phyloP scores from a whole-genome alignment of 345 rosid species.

The Schrenkiella parvula region DNA sequence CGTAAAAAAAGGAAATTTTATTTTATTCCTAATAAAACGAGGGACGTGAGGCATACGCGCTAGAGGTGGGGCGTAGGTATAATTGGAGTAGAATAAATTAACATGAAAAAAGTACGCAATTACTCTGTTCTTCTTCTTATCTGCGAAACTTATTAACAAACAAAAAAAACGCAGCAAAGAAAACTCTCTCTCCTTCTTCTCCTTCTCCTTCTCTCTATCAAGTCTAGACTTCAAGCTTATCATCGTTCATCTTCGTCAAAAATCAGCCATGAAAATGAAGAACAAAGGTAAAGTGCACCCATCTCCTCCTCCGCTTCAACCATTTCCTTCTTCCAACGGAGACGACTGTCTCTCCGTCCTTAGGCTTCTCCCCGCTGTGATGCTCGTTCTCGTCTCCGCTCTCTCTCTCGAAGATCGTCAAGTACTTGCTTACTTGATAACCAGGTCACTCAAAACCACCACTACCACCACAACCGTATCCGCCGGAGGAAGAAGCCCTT shows the following conservation, averaged over 20 bases:
- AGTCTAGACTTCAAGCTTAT: background rate
- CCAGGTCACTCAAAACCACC: conserved; percentile 50
- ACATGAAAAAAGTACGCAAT: background rate
- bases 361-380: conserved; percentile 61
- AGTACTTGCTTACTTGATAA: conserved; percentile 79
- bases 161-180: conserved; percentile 36
- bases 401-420: conserved; percentile 66
- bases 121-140: background rate
- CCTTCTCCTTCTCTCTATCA: background rate
- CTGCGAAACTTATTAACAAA: background rate
- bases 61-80: background rate
- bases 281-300: conserved; percentile 82
- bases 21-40: background rate
- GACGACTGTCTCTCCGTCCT: conserved; percentile 48
- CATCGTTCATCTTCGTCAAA: background rate
- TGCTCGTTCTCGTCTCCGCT: conserved; percentile 54
- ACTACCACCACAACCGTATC: conserved; percentile 3
- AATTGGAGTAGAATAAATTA: background rate
- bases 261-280: conserved; percentile 52
- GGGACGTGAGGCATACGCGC: background rate
- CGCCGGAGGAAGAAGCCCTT: background rate
- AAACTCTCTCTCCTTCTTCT: conserved; percentile 16
- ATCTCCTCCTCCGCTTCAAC: conserved; percentile 38
- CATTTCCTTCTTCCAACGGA: conserved; percentile 6
- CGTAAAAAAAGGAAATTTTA: too few relatives aligned